Percentiles rank a stretch among this genome's conserved stretches.
These are phyloP conservation scores for Clitopilus hobsonii DNA, from an alignment of 768 basidiomycete species.

Conservation along the genomic window DNA sequence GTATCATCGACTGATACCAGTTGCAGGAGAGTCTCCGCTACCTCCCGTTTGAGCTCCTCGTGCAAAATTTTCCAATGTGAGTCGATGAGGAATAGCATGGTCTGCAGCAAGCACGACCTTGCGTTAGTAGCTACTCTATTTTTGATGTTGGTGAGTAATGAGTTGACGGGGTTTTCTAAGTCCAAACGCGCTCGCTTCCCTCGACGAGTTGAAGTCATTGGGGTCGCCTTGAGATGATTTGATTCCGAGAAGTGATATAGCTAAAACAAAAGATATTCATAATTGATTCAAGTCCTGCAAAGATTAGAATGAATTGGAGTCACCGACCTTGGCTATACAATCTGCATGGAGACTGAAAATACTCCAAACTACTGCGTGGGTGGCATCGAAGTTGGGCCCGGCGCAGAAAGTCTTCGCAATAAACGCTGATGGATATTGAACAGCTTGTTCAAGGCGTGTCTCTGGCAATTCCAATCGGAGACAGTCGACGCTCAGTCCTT, in stretches of 20 bases:
- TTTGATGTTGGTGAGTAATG: constrained; percentile 49
- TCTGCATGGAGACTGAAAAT: constrained; percentile 78
- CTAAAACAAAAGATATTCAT: constrained; percentile 34
- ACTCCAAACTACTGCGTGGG: constrained; percentile 75
- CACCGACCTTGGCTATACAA: constrained; percentile 59
- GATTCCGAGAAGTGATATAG: constrained; percentile 63
- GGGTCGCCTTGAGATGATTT: constrained; percentile 25
- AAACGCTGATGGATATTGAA: constrained; percentile 36
- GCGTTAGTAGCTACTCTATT: constrained; percentile 21
- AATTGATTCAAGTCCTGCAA: too few species aligned
- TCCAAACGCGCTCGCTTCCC: constrained; percentile 44
- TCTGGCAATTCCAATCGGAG: constrained; percentile 50
- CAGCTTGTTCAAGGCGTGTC: constrained; percentile 14
- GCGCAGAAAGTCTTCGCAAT: constrained; percentile 62
- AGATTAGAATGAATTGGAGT: constrained; percentile 4
- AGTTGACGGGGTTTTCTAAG: constrained; percentile 54
- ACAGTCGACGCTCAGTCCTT: constrained; percentile 58
- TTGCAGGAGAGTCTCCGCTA: constrained; percentile 52
- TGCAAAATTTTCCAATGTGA: constrained; percentile 70
- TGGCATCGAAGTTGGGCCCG: constrained; percentile 66
- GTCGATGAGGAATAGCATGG: constrained; percentile 81
- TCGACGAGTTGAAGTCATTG: constrained; percentile 18
- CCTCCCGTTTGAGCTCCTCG: constrained; percentile 46
- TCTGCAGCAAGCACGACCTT: constrained; percentile 58
- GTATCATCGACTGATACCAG: constrained; percentile 63